phyloP scores from a whole-genome alignment of 129 eudicot genomes.

The Tagetes erecta region DNA sequence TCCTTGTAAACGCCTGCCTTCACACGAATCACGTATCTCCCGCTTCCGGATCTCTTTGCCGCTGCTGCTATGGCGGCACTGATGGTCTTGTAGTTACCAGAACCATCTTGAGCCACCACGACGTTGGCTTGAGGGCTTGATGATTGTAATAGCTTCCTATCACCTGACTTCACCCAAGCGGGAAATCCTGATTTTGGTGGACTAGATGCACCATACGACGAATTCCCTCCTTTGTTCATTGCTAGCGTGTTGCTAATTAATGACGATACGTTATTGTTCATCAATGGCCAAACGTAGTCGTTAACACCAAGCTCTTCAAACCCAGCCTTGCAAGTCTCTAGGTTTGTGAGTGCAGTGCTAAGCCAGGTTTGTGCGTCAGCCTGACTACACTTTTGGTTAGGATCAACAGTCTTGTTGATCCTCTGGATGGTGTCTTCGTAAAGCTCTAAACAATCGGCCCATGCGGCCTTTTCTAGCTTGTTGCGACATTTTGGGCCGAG shows the following conservation, averaged over 20 bases:
- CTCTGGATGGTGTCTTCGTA: conserved; percentile 49
- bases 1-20: conserved; percentile 61
- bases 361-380: conserved; percentile 49
- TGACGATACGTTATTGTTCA: conserved; percentile 46
- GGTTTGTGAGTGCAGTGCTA: conserved; percentile 46
- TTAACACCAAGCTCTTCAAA: conserved; percentile 52
- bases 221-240: conserved; percentile 40
- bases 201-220: conserved; percentile 7
- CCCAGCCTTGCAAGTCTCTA: conserved; percentile 54
- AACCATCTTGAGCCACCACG: conserved; percentile 86
- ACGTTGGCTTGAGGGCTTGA: conserved; percentile 40
- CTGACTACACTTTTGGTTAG: conserved; percentile 44
- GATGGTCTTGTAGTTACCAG: conserved; percentile 62
- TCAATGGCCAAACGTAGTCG: conserved; percentile 42
- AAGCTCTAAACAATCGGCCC: conserved; percentile 74
- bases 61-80: conserved; percentile 58
- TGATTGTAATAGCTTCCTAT: conserved; percentile 54
- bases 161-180: conserved; percentile 51
- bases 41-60: conserved; percentile 41
- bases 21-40: conserved; percentile 57
- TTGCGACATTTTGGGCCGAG: conserved; percentile 65
- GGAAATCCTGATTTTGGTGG: conserved; percentile 46
- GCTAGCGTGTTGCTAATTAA: conserved; percentile 62
- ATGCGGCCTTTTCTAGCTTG: conserved; percentile 65
- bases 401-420: conserved; percentile 50